These are phyloP conservation scores for Pseudogymnoascus destructans DNA, from an alignment of 2,329 filamentous ascomycete genomes.

Conservation along the genomic window DNA sequence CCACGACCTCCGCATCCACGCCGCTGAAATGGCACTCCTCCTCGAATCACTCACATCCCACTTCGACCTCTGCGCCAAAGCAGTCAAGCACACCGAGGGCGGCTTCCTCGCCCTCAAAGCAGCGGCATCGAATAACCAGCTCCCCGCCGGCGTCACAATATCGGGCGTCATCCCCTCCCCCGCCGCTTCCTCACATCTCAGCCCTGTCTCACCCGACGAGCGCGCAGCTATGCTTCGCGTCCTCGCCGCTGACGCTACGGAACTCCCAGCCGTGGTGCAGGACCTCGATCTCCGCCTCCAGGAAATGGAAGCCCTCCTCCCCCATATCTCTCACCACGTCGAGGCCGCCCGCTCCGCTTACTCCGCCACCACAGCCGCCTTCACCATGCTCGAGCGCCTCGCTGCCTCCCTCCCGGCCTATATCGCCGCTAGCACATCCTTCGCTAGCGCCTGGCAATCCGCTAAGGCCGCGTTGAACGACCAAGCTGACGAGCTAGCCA, in stretches of 20 bases:
- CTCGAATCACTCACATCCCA: conserved; percentile 72
- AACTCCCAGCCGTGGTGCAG: conserved; percentile 52
- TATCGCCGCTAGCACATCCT: conserved; percentile 50
- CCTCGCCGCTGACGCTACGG: conserved; percentile 55
- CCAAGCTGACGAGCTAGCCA: conserved; percentile 63
- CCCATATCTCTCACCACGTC: conserved; percentile 49
- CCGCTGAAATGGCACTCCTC: conserved; percentile 68
- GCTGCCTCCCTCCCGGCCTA: conserved; percentile 52
- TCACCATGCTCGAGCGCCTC: conserved; percentile 54
- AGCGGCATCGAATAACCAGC: conserved; percentile 43
- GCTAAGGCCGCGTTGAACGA: conserved; percentile 57
- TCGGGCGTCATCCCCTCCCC: conserved; percentile 51
- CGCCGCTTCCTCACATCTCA: too few species aligned
- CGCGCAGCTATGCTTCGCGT: conserved; percentile 73
- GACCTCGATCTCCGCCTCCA: conserved; percentile 63
- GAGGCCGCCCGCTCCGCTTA: conserved; percentile 43
- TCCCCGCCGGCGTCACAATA: conserved; percentile 44
- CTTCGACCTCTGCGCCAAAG: conserved; percentile 86
- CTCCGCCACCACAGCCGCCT: conserved; percentile 45
- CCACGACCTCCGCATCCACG: conserved; percentile 38
- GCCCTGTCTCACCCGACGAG: conserved; percentile 63
- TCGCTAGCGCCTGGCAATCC: conserved; percentile 55
- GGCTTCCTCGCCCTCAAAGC: conserved; percentile 57
- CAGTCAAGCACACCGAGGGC: conserved; percentile 79
- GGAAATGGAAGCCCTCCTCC: conserved; percentile 63